Evolutionary conservation across 108 stramenopile species (phyloP), one percentile per base, ranked within the genome.

Genomic region (Seminavis robusta): DNA sequence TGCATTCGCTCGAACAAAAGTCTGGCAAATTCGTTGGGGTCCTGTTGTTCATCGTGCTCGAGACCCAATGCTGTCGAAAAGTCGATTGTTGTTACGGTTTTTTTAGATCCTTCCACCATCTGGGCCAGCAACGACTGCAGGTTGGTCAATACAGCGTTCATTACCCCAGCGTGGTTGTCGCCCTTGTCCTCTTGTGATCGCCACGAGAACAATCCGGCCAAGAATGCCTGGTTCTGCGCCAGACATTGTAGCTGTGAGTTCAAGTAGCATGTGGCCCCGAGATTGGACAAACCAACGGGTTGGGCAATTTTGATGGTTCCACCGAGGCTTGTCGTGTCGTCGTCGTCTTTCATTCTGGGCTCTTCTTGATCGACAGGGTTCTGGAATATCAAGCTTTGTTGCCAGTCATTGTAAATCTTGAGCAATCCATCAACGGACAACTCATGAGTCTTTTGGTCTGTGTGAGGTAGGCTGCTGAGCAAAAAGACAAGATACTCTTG

Each of bases 21-120:
- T 28, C 88, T 69, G 11, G 88, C 86, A 73, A 93, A 93, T 71
- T 93, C 92, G 63, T 93, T 93, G 16, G 92, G 92, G 67, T 93
- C 92, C 64, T 93, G 92, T 77, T 89, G 88, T 56, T 89, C 92
- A 40, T 70, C 45, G 59, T 89, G 80, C 30, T 93, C 83, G 15
- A 93, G 34, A 11, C 74, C 76, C 38, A 92, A 43, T 0, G 85
- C 77, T 30, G 65, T 56, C 10, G 86, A 80, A 60, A 88, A 92
- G 8, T 79, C 75, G 21, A 83, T 63, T 0, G 91, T 85, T 15
- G 75, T 68, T 19, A 84, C 47, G 10, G 69, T 74, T 37, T 65
- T 49, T 11, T 80, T 53, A 2, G 69, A 75, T 16, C 87, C 91
- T 29, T 73, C 52, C 3, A 70, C 56, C 85, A 92, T 83, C 39